These are phyloP conservation scores for Trichosporon inkin DNA, from an alignment of 1,284 basidiomycete genomes.

Conservation along the genomic window DNA sequence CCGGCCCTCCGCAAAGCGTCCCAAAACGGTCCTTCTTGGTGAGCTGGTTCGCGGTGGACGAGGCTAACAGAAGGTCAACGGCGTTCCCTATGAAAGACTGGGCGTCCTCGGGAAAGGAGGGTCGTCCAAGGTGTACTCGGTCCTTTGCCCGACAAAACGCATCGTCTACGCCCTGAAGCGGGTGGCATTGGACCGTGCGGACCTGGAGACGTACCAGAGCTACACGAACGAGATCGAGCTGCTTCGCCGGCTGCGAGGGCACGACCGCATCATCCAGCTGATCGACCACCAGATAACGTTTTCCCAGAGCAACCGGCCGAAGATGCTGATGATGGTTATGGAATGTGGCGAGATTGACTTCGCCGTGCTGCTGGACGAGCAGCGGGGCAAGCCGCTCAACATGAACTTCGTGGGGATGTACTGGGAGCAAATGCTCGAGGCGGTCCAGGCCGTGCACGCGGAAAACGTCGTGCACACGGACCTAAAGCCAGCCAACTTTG, in stretches of 20 bases:
- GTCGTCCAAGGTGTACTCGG: slow-evolving; percentile 87
- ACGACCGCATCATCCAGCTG: slow-evolving; percentile 80
- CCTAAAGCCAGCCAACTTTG: slow-evolving; percentile 93
- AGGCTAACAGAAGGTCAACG: slow-evolving; percentile 61
- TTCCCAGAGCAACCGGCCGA: slow-evolving; percentile 59
- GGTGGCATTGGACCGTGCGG: slow-evolving; percentile 77
- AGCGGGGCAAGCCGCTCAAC: slow-evolving; percentile 73
- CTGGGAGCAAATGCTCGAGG: slow-evolving; percentile 95
- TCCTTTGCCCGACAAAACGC: slow-evolving; percentile 64
- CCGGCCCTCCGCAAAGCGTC: background rate
- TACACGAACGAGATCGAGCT: slow-evolving; percentile 92
- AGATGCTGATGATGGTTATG: slow-evolving; percentile 75
- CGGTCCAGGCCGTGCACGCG: slow-evolving; percentile 89
- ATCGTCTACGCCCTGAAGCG: slow-evolving; percentile 83
- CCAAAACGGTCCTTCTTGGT: slow-evolving; percentile 32
- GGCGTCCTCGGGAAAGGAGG: slow-evolving; percentile 88
- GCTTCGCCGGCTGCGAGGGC: slow-evolving; percentile 78
- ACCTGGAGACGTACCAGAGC: slow-evolving; percentile 77
- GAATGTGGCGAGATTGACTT: slow-evolving; percentile 90
- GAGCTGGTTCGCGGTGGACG: background rate
- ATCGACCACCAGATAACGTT: slow-evolving; percentile 73
- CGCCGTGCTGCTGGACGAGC: slow-evolving; percentile 72
- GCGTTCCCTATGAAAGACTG: slow-evolving; percentile 70
- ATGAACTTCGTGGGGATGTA: slow-evolving; percentile 90
- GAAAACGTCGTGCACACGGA: slow-evolving; percentile 97